A percentile compares a stretch with the other conserved stretches of the same genome.
Conservation (phyloP, 768 basidiomycete genomes). For the Holtermanniella nyarrowii region DNA sequence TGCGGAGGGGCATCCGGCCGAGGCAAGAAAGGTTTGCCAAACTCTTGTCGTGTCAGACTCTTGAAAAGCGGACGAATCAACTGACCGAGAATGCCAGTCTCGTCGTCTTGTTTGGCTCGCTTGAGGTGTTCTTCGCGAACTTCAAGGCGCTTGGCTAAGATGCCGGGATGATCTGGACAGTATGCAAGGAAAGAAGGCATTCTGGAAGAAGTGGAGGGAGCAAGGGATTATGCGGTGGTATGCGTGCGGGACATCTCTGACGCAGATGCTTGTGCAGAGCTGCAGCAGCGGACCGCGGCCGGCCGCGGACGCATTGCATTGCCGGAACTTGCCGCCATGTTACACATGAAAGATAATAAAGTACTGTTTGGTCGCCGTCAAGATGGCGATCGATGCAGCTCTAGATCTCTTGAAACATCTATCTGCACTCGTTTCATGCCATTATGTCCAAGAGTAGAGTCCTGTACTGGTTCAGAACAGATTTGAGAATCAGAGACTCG, state of each 20-base stretch:
- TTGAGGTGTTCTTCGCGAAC: constrained; percentile 30
- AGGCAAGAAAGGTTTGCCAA: constrained; percentile 9
- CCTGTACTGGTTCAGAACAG: constrained; percentile 42
- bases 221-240: too few species aligned
- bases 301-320: too few species aligned
- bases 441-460: constrained; percentile 18
- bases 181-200: constrained; percentile 37
- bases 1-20: background rate
- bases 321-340: too few species aligned
- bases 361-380: too few species aligned
- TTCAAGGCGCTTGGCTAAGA: constrained; percentile 21
- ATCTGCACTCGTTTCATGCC: too few species aligned
- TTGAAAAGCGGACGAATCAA: background rate
- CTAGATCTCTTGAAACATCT: too few species aligned
- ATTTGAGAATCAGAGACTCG: constrained; percentile 39
- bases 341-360: too few species aligned
- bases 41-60: background rate
- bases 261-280: too few species aligned
- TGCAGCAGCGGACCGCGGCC: too few species aligned
- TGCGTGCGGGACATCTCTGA: too few species aligned
- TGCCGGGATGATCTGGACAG: constrained; percentile 33
- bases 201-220: too few species aligned
- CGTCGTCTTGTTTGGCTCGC: constrained; percentile 18
- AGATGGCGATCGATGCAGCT: too few species aligned
- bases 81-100: constrained; percentile 17